Conservation (phyloP, 176 grass and related monocot species). For the Eleusine indica region DNA sequence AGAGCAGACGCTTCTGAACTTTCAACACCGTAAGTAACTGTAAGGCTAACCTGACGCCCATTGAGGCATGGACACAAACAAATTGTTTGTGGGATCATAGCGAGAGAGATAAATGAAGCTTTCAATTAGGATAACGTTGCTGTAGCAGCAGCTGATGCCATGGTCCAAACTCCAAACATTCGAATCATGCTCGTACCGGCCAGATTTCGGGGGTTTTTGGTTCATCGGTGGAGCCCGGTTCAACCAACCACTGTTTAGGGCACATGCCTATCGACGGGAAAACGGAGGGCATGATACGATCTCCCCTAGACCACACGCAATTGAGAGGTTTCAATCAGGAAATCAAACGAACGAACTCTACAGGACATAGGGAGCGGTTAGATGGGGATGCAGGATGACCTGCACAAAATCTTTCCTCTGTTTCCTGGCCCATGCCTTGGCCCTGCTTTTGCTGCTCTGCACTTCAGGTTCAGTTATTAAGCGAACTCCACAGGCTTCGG, state of each 20-base stretch:
- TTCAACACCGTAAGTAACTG: background rate
- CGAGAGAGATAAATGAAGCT: background rate
- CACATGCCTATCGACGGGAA: conserved; percentile 40
- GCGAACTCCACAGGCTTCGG: background rate
- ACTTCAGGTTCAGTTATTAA: background rate
- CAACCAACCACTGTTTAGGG: conserved; percentile 28
- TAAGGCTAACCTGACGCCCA: background rate
- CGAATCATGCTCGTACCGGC: background rate
- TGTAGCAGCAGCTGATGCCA: background rate
- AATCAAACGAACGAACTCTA: conserved; percentile 13
- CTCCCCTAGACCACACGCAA: conserved; percentile 28
- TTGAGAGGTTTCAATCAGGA: conserved; percentile 26
- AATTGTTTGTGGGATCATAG: background rate
- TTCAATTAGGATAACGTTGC: background rate
- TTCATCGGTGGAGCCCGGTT: conserved; percentile 9
- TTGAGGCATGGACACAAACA: background rate
- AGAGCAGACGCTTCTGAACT: background rate
- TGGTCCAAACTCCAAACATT: conserved; percentile 21
- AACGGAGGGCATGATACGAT: conserved; percentile 6
- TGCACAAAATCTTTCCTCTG: background rate
- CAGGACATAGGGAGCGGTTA: background rate
- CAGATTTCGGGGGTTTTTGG: background rate
- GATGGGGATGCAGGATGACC: background rate
- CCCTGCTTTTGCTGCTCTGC: background rate
- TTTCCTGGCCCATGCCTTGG: background rate